Evolutionary conservation across 1,139 yeast genomes (phyloP), one percentile per base, ranked within the genome.

Genomic region (Ogataea hybrid): DNA sequence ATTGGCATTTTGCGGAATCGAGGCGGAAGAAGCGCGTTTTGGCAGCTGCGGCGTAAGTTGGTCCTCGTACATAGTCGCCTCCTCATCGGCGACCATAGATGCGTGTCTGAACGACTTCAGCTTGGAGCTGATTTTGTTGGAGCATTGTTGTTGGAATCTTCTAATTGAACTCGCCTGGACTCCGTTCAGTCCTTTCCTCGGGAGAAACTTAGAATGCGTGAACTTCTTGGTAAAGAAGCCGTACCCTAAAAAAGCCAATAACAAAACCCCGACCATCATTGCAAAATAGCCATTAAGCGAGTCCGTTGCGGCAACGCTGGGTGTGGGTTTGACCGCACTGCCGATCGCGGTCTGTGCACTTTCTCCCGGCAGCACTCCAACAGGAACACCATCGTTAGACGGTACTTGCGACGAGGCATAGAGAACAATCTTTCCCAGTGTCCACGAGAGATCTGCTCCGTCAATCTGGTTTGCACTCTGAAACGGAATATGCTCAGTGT

Each of bases 361-460:
- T 9, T 37, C 43, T 17, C 52, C 43, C n/a, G 57, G 50, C 11
- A 43, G 37, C 18, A 54, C 48, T 20, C 57, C 59, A 12, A 55
- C 53, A 11, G 44, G 41, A 4, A 44, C 45, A 4, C 41, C 46
- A n/a, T 51, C 57, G 2, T 41, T 28, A 7, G 48, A 34, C 2
- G 54, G 54, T 6, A 50, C 48, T 38, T 58, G 61, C 6, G 61
- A 51, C 3, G 64, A 53, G 6, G 64, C 63, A 56, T 84, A 84
- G 22, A 87, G 59, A 4, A 87, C 63, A 17, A 94, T 94, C 45
- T 90, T 71, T 6, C 96, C 96, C 38, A 86, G 63, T 1, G 96
- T 85, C 96, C 96, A 87, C 0, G 94, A 81, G 42, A 86, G 78
- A 34, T 84, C 81, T 4, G 79, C 72, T 0, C 88, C 90, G 34